These are phyloP conservation scores for Monosporozyma unispora DNA, from an alignment of 805 yeast species.

Conservation along the genomic window DNA sequence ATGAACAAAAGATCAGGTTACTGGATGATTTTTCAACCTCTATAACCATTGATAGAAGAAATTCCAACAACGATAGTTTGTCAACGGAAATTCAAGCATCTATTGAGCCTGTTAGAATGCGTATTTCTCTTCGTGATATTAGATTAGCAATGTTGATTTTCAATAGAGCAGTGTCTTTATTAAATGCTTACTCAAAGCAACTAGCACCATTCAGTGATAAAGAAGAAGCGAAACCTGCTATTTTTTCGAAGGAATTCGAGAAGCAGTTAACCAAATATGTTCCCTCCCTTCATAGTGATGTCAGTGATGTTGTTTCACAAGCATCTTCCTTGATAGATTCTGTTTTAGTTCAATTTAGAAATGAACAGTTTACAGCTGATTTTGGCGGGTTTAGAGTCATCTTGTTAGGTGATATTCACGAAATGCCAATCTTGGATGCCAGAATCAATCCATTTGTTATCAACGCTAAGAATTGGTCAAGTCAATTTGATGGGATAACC, in stretches of 20 bases:
- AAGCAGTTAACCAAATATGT: constrained; percentile 54
- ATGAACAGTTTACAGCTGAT: constrained; percentile 57
- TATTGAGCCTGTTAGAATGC: constrained; percentile 69
- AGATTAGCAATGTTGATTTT: constrained; percentile 67
- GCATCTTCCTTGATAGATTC: constrained; percentile 31
- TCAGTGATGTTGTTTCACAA: constrained; percentile 18
- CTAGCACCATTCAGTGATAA: not conserved
- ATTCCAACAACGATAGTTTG: constrained; percentile 48
- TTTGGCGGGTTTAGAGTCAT: constrained; percentile 74
- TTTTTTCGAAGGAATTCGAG: constrained; percentile 56
- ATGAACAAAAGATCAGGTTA: constrained; percentile 57
- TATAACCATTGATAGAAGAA: constrained; percentile 61
- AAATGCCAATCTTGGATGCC: constrained; percentile 78
- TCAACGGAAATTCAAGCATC: constrained; percentile 60
- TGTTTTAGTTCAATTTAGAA: constrained; percentile 43
- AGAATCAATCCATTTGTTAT: constrained; percentile 60
- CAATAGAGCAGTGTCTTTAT: constrained; percentile 57
- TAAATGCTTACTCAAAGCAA: constrained; percentile 9
- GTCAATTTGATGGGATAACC: constrained; percentile 63
- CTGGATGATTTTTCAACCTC: constrained; percentile 85
- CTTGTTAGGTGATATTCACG: constrained; percentile 83
- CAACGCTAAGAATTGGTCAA: constrained; percentile 75
- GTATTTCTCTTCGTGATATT: constrained; percentile 83
- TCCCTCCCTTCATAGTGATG: constrained; percentile 39
- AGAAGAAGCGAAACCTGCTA: not conserved